Evolutionary conservation across 140 eudicot species (phyloP), one percentile per base, ranked within the genome.

Genomic region (Stevia rebaudiana): DNA sequence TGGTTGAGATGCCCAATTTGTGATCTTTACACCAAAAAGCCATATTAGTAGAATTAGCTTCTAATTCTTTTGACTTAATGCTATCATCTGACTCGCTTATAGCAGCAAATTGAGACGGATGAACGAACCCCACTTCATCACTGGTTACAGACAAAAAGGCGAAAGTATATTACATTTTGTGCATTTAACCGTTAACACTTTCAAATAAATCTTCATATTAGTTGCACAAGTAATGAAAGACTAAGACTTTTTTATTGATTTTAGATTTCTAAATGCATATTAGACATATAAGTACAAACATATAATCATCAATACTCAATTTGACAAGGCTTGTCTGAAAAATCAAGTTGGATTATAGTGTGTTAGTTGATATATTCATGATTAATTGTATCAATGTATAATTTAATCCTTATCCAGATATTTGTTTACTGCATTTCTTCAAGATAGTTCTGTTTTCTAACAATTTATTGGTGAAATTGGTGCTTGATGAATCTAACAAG

Each of bases 41-140:
- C 65, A 50, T 66, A 47, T 75, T 78, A 1, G 73, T 53, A 56
- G 68, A n/a, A 73, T 22, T 13, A 44, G 23, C 61, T n/a, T 33
- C 55, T 46, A 69, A 61, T 39, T 25, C 63, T 58, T 68, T 37
- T 57, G 58, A 43, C 23, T 39, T 42, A 1, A 21, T 35, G 39
- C 10, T 30, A 54, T 13, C 78, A 50, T 78, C 76, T 41, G 11
- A 83, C 70, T 77, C 83, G 55, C 36, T 62, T 11, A 90, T 72
- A 22, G 76, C 61, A 54, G 77, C 65, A 69, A 90, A 83, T 75
- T 87, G 97, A 51, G 90, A 78, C 30, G 97, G 95, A 82, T 90
- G 97, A 72, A 90, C 59, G 66, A 90, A 84, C 49, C 97, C 97
- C 70, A 90, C 90, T 76, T 90, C 97, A 82, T 90, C 86, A 73